Evolutionary conservation across 441 rosid species (phyloP).

Genomic region (Kokia cookei): DNA sequence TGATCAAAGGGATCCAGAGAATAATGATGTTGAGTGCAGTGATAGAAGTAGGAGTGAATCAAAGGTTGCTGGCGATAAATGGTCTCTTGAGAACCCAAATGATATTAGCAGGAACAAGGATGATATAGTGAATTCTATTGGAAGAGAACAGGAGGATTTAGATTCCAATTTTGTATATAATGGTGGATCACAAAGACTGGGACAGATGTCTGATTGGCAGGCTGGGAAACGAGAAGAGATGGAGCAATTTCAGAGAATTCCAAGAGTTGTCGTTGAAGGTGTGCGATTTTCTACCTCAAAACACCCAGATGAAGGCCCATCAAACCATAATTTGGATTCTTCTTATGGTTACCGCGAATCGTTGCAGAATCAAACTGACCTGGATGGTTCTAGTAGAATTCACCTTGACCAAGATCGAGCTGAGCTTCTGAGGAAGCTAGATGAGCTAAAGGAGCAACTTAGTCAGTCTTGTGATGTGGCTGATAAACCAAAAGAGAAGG

Average conservation of each 20-base stretch:
- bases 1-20: constrained; percentile 11
- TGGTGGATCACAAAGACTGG: constrained; percentile 24
- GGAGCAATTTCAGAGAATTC: constrained; percentile 22
- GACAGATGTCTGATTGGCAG: constrained; percentile 26
- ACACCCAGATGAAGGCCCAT: constrained; percentile 50
- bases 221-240: constrained; percentile 22
- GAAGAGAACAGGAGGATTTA: constrained; percentile 21
- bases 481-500: constrained; percentile 45
- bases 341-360: constrained; percentile 34
- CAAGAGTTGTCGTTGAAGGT: constrained; percentile 28
- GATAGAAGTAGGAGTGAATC: constrained; percentile 23
- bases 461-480: constrained; percentile 46
- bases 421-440: constrained; percentile 75
- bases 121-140: constrained; percentile 14
- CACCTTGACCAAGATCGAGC: constrained; percentile 66
- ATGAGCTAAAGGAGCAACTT: constrained; percentile 76
- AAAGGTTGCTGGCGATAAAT: constrained; percentile 25
- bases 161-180: constrained; percentile 20
- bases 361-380: constrained; percentile 28
- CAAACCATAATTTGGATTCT: constrained; percentile 38
- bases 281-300: constrained; percentile 46
- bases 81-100: constrained; percentile 30
- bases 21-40: constrained; percentile 11
- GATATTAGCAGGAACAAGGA: constrained; percentile 19
- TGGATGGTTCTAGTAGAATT: constrained; percentile 30